Percentiles rank a stretch among this genome's conserved stretches.
These are phyloP conservation scores for Acer negundo DNA, from an alignment of 345 rosid species.

Conservation along the genomic window DNA sequence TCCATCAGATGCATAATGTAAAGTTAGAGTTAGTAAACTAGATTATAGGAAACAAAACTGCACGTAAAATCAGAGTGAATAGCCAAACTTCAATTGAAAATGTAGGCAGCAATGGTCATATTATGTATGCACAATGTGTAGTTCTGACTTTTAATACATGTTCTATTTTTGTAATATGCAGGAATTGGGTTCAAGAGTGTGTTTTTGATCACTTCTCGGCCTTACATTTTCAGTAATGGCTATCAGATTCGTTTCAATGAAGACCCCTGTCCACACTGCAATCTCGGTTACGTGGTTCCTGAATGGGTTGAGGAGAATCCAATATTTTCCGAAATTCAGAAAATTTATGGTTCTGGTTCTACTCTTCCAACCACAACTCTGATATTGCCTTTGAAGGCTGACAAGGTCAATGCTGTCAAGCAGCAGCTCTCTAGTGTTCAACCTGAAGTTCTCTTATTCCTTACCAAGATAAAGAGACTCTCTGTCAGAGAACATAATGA, in stretches of 20 bases:
- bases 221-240: constrained; percentile 69
- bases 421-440: constrained; percentile 65
- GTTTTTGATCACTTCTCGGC: constrained; percentile 55
- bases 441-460: constrained; percentile 67
- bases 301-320: constrained; percentile 77
- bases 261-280: constrained; percentile 60
- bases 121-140: too few relatives aligned
- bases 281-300: constrained; percentile 72
- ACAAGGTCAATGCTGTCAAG: constrained; percentile 67
- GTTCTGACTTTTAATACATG: neutral
- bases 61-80: too few relatives aligned
- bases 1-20: too few relatives aligned
- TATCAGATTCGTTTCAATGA: constrained; percentile 66
- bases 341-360: constrained; percentile 49
- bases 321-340: constrained; percentile 40
- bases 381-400: constrained; percentile 63
- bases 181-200: constrained; percentile 81
- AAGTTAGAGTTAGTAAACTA: too few relatives aligned
- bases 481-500: constrained; percentile 59
- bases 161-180: constrained; percentile 18
- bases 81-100: too few relatives aligned
- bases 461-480: constrained; percentile 61
- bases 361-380: constrained; percentile 59
- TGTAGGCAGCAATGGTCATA: too few relatives aligned
- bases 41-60: too few relatives aligned